phyloP scores from a whole-genome alignment of 768 basidiomycete species.

The Mycena amicta region DNA sequence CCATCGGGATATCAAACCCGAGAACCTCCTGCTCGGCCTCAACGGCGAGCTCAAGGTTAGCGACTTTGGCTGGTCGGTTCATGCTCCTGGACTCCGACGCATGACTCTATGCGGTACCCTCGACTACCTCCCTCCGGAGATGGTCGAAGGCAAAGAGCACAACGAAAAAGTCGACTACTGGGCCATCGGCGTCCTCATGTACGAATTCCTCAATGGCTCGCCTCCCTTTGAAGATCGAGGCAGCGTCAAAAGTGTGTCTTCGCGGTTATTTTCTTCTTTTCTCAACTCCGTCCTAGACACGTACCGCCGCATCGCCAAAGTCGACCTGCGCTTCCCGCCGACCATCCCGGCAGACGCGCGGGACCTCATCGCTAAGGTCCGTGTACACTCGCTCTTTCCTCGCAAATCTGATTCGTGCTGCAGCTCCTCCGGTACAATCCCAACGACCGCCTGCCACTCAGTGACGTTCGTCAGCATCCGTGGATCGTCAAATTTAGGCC shows the following conservation, averaged over 20 bases:
- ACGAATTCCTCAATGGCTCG: slow-evolving; percentile 88
- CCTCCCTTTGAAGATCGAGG: slow-evolving; percentile 81
- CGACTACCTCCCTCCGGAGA: slow-evolving; percentile 97
- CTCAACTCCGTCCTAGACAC: slow-evolving; percentile 46
- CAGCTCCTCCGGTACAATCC: slow-evolving; percentile 69
- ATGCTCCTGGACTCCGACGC: slow-evolving; percentile 88
- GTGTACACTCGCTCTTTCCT: neutral
- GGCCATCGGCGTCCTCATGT: slow-evolving; percentile 96
- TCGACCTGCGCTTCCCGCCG: slow-evolving; percentile 53
- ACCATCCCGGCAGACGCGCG: slow-evolving; percentile 40
- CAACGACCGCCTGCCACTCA: slow-evolving; percentile 57
- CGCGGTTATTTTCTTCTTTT: neutral
- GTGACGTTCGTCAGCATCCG: slow-evolving; percentile 62
- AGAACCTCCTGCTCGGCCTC: slow-evolving; percentile 91
- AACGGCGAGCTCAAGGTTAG: slow-evolving; percentile 98
- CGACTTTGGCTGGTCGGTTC: slow-evolving; percentile 87
- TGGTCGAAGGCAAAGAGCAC: slow-evolving; percentile 93
- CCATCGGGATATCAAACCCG: slow-evolving; percentile 98
- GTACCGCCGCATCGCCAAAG: slow-evolving; percentile 66
- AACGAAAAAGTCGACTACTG: slow-evolving; percentile 91
- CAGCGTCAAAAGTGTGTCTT: slow-evolving; percentile 58
- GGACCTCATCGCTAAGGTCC: slow-evolving; percentile 3
- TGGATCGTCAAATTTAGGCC: slow-evolving; percentile 54
- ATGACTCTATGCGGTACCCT: slow-evolving; percentile 94
- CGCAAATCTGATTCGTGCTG: neutral